Percentiles rank a stretch among this genome's conserved stretches.
Conservation (phyloP, 2,329 filamentous ascomycete species). For the Aspergillus awamori region DNA sequence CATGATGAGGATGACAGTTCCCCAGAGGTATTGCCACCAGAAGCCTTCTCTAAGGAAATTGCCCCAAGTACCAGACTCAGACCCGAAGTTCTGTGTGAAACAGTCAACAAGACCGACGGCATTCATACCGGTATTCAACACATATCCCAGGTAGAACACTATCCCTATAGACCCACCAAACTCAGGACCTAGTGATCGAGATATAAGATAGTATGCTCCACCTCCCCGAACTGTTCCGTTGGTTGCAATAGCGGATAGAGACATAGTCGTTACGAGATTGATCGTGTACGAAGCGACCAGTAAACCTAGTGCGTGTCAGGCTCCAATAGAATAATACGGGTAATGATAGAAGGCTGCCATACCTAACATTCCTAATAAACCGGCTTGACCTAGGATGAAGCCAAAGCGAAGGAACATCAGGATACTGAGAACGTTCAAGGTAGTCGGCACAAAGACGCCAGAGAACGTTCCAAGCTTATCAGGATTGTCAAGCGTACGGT, state of each 20-base stretch:
- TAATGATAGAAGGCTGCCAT: conserved; percentile 31
- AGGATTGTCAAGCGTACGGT: conserved; percentile 32
- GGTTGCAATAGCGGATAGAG: conserved; percentile 83
- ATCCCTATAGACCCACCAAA: conserved; percentile 88
- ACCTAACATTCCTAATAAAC: conserved; percentile 79
- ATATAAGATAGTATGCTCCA: conserved; percentile 87
- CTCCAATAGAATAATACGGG: not conserved
- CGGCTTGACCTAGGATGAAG: conserved; percentile 78
- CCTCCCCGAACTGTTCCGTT: conserved; percentile 88
- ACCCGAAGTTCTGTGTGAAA: conserved; percentile 73
- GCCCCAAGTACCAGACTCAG: conserved; percentile 57
- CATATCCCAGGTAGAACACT: conserved; percentile 87
- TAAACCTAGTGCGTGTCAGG: conserved; percentile 56
- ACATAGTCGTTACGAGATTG: conserved; percentile 81
- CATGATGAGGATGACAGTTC: conserved; percentile 69
- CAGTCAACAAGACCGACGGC: conserved; percentile 85
- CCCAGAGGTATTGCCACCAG: conserved; percentile 76
- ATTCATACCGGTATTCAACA: conserved; percentile 85
- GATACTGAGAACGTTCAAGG: conserved; percentile 84
- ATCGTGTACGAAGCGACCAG: conserved; percentile 76
- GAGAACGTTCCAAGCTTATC: conserved; percentile 75
- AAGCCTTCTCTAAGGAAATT: conserved; percentile 69
- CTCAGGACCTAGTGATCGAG: conserved; percentile 79
- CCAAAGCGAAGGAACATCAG: conserved; percentile 91
- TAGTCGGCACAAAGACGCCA: conserved; percentile 85